A percentile compares a stretch with the other conserved stretches of the same genome.
Evolutionary conservation across 1,284 basidiomycete species (phyloP).

Genomic region (Xerocomus nothofagi): DNA sequence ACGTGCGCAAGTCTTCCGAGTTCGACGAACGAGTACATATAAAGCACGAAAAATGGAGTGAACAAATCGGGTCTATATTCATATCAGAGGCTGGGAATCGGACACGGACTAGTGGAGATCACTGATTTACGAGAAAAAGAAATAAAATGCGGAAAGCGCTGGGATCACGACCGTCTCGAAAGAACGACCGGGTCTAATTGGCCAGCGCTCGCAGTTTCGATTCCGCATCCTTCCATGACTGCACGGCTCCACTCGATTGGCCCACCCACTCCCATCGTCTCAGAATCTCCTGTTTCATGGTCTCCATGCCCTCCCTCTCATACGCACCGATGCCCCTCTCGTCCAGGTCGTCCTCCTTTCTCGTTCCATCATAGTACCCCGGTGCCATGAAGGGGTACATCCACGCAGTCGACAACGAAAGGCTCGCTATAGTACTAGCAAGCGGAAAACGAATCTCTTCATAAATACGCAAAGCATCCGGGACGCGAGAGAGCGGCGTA

Average conservation of each 20-base stretch:
- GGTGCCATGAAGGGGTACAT: slow-evolving; percentile 17
- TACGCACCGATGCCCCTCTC: slow-evolving; percentile 11
- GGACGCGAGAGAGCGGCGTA: slow-evolving; percentile 17
- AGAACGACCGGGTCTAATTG: neutral
- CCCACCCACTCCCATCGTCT: slow-evolving; percentile 6
- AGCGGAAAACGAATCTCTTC: slow-evolving; percentile 32
- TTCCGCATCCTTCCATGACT: slow-evolving; percentile 16
- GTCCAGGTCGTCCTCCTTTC: slow-evolving; percentile 8
- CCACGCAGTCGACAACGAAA: slow-evolving; percentile 13
- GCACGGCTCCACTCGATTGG: neutral
- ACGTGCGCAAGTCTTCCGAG: too few relatives aligned
- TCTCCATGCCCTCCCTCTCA: slow-evolving; percentile 19
- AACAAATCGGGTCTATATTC: too few relatives aligned
- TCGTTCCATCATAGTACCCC: slow-evolving; percentile 24
- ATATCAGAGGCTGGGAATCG: too few relatives aligned
- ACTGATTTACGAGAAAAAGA: too few relatives aligned
- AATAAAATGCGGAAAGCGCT: too few relatives aligned
- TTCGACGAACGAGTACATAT: too few relatives aligned
- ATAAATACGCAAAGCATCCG: slow-evolving; percentile 31
- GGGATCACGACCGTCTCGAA: too few relatives aligned
- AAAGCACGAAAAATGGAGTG: too few relatives aligned
- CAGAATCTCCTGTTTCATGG: slow-evolving; percentile 1
- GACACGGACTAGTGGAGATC: too few relatives aligned
- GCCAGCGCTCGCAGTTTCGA: neutral
- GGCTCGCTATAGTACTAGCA: slow-evolving; percentile 8